Conservation (phyloP, 306 rosid species). For the Myrica gale region DNA sequence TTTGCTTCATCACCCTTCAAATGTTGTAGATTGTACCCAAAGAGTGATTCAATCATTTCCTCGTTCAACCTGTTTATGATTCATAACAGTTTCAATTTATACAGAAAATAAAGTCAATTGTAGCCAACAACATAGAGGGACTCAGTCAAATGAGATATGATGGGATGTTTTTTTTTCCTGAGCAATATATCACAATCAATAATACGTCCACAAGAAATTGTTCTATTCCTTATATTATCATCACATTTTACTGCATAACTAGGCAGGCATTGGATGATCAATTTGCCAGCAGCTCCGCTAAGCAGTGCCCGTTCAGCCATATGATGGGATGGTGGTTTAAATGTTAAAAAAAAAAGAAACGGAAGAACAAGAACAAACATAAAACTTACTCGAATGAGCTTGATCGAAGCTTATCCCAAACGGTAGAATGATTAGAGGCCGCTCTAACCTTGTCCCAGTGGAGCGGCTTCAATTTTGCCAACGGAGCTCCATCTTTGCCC, state of each 20-base stretch:
- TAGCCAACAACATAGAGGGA: slow-evolving; percentile 10
- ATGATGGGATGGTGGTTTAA: too few relatives aligned
- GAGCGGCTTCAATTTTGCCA: slow-evolving; percentile 89
- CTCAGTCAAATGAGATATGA: slow-evolving; percentile 79
- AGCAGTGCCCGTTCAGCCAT: too few relatives aligned
- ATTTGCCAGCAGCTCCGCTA: too few relatives aligned
- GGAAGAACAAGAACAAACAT: too few relatives aligned
- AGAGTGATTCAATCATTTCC: slow-evolving; percentile 97
- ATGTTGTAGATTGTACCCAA: slow-evolving; percentile 82
- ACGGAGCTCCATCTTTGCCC: slow-evolving; percentile 77
- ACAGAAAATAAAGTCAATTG: background rate
- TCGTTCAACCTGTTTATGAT: slow-evolving; percentile 74
- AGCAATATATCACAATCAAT: too few relatives aligned
- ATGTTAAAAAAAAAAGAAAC: too few relatives aligned
- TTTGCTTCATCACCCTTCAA: slow-evolving; percentile 73
- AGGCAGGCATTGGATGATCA: too few relatives aligned
- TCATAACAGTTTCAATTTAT: slow-evolving; percentile 19
- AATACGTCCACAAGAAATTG: too few relatives aligned
- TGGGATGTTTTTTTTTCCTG: too few relatives aligned
- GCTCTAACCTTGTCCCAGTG: slow-evolving; percentile 99
- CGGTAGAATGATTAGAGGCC: slow-evolving; percentile 83
- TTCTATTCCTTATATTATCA: too few relatives aligned
- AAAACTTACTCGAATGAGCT: slow-evolving; percentile 91
- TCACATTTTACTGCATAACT: too few relatives aligned
- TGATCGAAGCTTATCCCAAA: slow-evolving; percentile 91